phyloP scores from a whole-genome alignment of 768 basidiomycete species.

The Grammothele lineata region DNA sequence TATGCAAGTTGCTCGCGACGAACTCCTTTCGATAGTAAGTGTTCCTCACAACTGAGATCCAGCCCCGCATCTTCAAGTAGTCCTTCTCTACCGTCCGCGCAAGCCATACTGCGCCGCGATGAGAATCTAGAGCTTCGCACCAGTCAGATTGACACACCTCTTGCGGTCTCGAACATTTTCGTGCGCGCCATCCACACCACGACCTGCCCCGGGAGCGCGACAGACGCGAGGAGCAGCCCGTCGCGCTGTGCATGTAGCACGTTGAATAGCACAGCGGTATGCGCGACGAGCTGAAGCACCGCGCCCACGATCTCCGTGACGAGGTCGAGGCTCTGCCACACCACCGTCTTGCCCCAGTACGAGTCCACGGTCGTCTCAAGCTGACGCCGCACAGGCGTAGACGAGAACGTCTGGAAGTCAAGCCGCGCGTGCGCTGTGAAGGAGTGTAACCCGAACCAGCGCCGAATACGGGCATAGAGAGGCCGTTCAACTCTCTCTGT shows the following conservation, averaged over 20 bases:
- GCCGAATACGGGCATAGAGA: constrained; percentile 55
- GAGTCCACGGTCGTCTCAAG: constrained; percentile 47
- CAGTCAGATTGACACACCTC: neutral
- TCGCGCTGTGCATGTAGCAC: constrained; percentile 61
- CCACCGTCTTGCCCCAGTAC: constrained; percentile 38
- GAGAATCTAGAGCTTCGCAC: neutral
- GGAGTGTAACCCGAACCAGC: constrained; percentile 55
- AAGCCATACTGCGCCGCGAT: constrained; percentile 48
- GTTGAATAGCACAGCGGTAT: constrained; percentile 53
- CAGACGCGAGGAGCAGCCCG: constrained; percentile 49
- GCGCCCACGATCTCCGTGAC: constrained; percentile 41
- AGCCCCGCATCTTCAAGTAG: constrained; percentile 59
- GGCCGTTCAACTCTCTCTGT: constrained; percentile 28
- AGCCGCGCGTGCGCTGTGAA: constrained; percentile 68
- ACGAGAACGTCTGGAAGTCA: constrained; percentile 71
- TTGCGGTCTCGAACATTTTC: neutral
- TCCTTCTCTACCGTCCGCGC: constrained; percentile 62
- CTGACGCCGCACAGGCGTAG: constrained; percentile 60
- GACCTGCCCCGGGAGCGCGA: constrained; percentile 50
- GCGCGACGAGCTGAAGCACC: constrained; percentile 49
- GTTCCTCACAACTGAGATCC: constrained; percentile 51
- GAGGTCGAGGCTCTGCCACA: constrained; percentile 55
- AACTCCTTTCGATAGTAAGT: constrained; percentile 66
- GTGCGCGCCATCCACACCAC: constrained; percentile 22
- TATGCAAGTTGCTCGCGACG: constrained; percentile 59